Percentiles rank a stretch among this genome's conserved stretches.
Conservation (phyloP, 2,329 filamentous ascomycete genomes). For the Chalara sp. region DNA sequence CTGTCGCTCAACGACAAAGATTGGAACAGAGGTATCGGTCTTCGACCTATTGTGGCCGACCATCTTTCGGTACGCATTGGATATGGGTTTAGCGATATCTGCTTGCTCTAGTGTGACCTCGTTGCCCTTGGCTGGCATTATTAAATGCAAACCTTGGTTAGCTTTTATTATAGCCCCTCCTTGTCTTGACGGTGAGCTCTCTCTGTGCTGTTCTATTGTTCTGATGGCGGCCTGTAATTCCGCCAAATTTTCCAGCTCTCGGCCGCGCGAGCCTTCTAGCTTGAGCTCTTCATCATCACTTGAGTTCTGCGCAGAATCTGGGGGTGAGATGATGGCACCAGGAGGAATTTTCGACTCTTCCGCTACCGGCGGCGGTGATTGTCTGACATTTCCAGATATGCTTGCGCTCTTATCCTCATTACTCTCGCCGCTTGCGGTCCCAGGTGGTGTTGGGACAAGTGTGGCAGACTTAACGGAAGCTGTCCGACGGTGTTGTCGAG, state of each 20-base stretch:
- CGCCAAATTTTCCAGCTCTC: conserved; percentile 26
- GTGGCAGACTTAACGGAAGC: conserved; percentile 35
- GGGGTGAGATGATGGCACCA: conserved; percentile 83
- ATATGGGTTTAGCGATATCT: conserved; percentile 12
- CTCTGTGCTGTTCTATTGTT: conserved; percentile 62
- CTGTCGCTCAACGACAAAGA: conserved; percentile 26
- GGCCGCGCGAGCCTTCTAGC: conserved; percentile 15
- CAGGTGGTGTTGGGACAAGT: conserved; percentile 22
- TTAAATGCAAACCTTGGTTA: conserved; percentile 22
- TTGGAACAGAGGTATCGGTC: conserved; percentile 39
- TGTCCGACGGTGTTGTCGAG: conserved; percentile 51
- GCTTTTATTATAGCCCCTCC: conserved; percentile 16
- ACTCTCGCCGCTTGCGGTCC: conserved; percentile 21
- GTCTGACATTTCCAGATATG: conserved; percentile 58
- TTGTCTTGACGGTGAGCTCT: conserved; percentile 48
- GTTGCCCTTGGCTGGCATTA: conserved; percentile 28
- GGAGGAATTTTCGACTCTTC: conserved; percentile 67
- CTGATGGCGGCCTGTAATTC: conserved; percentile 80
- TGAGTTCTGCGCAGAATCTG: conserved; percentile 73
- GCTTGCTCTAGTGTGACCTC: conserved; percentile 19
- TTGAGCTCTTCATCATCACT: conserved; percentile 72
- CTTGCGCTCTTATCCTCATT: conserved; percentile 22
- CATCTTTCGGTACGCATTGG: conserved; percentile 18
- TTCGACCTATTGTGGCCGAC: conserved; percentile 21
- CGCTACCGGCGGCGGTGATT: conserved; percentile 77